These are phyloP conservation scores for Fusarium sp. DNA, from an alignment of 2,329 filamentous ascomycete species.

Conservation along the genomic window DNA sequence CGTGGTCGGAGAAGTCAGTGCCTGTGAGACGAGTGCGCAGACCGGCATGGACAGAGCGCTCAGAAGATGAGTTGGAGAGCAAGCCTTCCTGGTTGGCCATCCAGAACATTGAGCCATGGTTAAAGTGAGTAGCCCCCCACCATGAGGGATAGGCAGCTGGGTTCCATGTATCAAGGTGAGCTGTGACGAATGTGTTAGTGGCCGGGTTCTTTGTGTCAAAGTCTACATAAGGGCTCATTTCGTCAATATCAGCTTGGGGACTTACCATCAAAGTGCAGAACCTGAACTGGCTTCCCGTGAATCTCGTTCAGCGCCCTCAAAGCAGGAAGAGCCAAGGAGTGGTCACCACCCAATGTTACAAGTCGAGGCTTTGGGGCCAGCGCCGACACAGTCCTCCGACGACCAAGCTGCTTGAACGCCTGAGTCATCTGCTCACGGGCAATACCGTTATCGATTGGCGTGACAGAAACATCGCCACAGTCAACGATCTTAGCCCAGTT, in stretches of 20 bases:
- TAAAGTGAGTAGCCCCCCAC: slow-evolving; percentile 78
- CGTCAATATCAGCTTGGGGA: too few relatives aligned
- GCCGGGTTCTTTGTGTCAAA: background rate
- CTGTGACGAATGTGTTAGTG: slow-evolving; percentile 38
- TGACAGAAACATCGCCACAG: slow-evolving; percentile 91
- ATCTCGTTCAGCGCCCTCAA: slow-evolving; percentile 73
- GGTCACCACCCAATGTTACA: slow-evolving; percentile 79
- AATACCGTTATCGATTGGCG: slow-evolving; percentile 85
- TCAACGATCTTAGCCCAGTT: slow-evolving; percentile 86
- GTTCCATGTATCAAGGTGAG: slow-evolving; percentile 87
- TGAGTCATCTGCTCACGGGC: slow-evolving; percentile 87
- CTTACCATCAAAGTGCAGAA: slow-evolving; percentile 76
- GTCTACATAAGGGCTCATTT: background rate
- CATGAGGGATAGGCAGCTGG: slow-evolving; percentile 81
- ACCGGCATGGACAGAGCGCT: slow-evolving; percentile 83
- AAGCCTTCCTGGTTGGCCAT: slow-evolving; percentile 84
- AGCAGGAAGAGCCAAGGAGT: slow-evolving; percentile 76
- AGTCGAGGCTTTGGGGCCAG: slow-evolving; percentile 63
- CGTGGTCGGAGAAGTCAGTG: slow-evolving; percentile 73
- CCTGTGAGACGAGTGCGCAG: slow-evolving; percentile 81
- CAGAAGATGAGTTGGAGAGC: slow-evolving; percentile 75
- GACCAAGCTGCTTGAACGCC: slow-evolving; percentile 77
- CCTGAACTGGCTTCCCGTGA: slow-evolving; percentile 72
- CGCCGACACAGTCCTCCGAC: slow-evolving; percentile 53
- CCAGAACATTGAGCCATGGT: slow-evolving; percentile 94